Evolutionary conservation across 169 alveolate species (phyloP), one percentile per base, ranked within the genome.

Genomic region (Theileria parva): DNA sequence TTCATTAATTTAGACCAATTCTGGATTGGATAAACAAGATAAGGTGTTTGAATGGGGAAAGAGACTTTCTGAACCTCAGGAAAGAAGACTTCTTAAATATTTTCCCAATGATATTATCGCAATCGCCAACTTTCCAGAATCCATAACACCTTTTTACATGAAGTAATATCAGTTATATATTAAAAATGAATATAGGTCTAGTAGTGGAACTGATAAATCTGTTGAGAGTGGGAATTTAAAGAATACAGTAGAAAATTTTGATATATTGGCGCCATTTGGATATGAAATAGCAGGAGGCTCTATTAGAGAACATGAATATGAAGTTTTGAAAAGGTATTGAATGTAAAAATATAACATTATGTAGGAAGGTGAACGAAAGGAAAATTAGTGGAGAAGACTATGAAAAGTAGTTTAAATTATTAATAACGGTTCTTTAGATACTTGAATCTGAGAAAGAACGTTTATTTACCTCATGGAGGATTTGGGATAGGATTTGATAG

Each of bases 401-500:
- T 81, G 92, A 92, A 69, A 88, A 92, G 89, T 83, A 13, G n/a
- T 74, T 21, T 59, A 1, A n/a, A 17, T 1, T 15, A 2, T 32
- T 5, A 7, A 0, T 0, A 44, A 15, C 21, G 7, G 32, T 0
- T 7, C 5, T 63, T 7, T 74, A 83, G 97, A 87, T 97, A 97
- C 88, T 59, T 94, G 63, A 95, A 97, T 59, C 90, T 97, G 66
- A 94, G 99, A 81, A 94, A 93, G 91, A 96, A 92, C 88, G 99
- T 99, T 37, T 92, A 98, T 53, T 95, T 96, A 37, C 99, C 99
- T 44, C 99, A 97, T 72, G 94, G 98, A 23, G 99, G 99, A 51
- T 98, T 98, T 80, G 99, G 99, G 17, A 92, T 98, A 25, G 98
- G 98, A 55, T 94, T 97, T 69, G 99, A 98, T 89, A 92, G 99